These are phyloP conservation scores for Xylaria intraflava DNA, from an alignment of 495 filamentous ascomycete genomes.

Conservation along the genomic window DNA sequence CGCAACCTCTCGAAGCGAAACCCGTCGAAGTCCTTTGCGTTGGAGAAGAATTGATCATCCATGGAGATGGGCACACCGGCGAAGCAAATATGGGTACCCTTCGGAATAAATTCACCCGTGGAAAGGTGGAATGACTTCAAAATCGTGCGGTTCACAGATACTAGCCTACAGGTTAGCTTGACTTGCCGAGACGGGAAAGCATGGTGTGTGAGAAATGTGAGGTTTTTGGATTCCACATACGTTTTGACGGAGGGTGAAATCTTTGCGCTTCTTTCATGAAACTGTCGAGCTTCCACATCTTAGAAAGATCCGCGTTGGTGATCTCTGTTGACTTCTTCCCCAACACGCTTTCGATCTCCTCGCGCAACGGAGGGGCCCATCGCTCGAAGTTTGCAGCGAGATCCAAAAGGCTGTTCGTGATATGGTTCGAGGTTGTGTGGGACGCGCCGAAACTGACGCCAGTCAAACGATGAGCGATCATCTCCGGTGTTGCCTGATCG, in stretches of 20 bases:
- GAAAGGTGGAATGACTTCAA: background rate
- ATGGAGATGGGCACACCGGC: background rate
- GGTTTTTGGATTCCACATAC: too few relatives aligned
- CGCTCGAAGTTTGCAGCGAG: background rate
- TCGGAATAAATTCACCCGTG: background rate
- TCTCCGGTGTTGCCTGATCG: background rate
- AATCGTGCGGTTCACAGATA: background rate
- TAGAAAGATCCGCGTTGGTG: slow-evolving; percentile 21
- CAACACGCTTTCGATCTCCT: background rate
- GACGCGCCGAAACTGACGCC: background rate
- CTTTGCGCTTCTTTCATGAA: slow-evolving; percentile 33
- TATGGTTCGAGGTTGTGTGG: background rate
- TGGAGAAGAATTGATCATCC: too few relatives aligned
- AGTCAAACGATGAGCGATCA: background rate
- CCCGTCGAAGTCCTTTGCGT: background rate
- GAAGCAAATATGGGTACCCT: background rate
- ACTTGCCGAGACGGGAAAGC: too few relatives aligned
- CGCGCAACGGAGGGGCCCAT: background rate
- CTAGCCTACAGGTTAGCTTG: background rate
- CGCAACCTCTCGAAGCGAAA: background rate
- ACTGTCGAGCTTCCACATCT: slow-evolving; percentile 32
- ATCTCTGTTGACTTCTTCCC: background rate
- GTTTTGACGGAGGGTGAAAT: slow-evolving; percentile 11
- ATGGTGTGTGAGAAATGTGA: too few relatives aligned
- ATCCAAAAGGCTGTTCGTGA: background rate